A percentile compares a stretch with the other conserved stretches of the same genome.
phyloP scores from a whole-genome alignment of 305 asterid genomes.

The Solanum hybrid region DNA sequence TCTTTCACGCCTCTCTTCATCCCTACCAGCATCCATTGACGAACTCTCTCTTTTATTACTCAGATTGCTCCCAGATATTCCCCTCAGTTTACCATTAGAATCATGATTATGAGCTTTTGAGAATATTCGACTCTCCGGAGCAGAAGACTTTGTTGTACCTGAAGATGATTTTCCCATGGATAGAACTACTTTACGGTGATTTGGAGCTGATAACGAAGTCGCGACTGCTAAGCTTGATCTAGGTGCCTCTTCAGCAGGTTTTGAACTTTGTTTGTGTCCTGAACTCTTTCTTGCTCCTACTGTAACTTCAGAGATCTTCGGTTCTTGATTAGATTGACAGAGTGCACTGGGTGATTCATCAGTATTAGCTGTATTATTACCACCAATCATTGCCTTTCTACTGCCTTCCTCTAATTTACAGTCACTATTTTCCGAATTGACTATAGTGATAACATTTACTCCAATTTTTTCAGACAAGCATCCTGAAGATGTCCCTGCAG shows the following conservation, averaged over 20 bases:
- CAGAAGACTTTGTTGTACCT: slow-evolving; percentile 40
- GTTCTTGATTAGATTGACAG: slow-evolving; percentile 33
- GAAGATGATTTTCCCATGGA: slow-evolving; percentile 44
- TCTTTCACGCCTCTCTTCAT: slow-evolving; percentile 47
- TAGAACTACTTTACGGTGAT: slow-evolving; percentile 38
- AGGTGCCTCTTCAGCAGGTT: slow-evolving; percentile 35
- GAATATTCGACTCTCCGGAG: slow-evolving; percentile 22
- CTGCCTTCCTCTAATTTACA: slow-evolving; percentile 33
- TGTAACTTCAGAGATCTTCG: slow-evolving; percentile 37
- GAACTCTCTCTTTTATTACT: slow-evolving; percentile 32
- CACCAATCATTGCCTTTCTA: slow-evolving; percentile 22
- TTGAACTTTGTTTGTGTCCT: slow-evolving; percentile 36
- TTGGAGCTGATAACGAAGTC: slow-evolving; percentile 34
- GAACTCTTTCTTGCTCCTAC: slow-evolving; percentile 35
- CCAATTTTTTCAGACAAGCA: slow-evolving; percentile 30
- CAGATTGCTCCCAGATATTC: slow-evolving; percentile 35
- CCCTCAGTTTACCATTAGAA: slow-evolving; percentile 33
- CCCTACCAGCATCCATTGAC: slow-evolving; percentile 35
- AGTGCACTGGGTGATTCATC: slow-evolving; percentile 30
- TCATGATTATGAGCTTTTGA: slow-evolving; percentile 32
- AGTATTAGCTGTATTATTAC: slow-evolving; percentile 29
- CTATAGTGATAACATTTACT: slow-evolving; percentile 20
- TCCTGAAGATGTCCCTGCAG: slow-evolving; percentile 27
- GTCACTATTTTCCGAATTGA: slow-evolving; percentile 29
- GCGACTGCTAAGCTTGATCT: slow-evolving; percentile 30